Conservation (phyloP, 2,329 filamentous ascomycete genomes). For the Aphanocladium album region DNA sequence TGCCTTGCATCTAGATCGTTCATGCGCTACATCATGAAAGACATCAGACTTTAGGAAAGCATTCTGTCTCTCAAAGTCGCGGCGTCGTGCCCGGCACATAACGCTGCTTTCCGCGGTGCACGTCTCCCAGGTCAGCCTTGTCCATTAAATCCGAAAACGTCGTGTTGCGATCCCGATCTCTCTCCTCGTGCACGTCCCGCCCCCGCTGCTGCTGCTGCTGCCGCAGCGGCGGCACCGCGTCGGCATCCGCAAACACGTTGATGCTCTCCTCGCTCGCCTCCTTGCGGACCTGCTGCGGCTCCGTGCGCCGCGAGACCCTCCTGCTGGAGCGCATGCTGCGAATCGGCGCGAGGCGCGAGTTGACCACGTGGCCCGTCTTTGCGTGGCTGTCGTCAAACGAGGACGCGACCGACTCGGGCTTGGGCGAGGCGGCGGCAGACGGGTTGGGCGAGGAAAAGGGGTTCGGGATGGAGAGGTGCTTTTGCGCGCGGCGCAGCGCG, state of each 20-base stretch:
- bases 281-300: background rate
- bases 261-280: background rate
- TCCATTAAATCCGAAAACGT: constrained; percentile 53
- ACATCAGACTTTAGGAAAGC: no score
- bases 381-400: background rate
- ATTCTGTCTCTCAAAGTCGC: constrained; percentile 20
- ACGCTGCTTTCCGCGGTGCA: constrained; percentile 35
- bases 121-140: constrained; percentile 37
- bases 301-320: constrained; percentile 9
- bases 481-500: constrained; percentile 8
- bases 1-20: background rate
- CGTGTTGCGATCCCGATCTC: constrained; percentile 27
- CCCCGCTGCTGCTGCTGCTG: background rate
- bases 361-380: constrained; percentile 12
- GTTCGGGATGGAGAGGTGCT: constrained; percentile 30
- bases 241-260: constrained; percentile 1
- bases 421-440: constrained; percentile 19
- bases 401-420: constrained; percentile 5
- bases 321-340: constrained; percentile 12
- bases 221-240: background rate
- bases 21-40: background rate
- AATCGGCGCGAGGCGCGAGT: constrained; percentile 11
- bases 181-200: background rate
- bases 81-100: constrained; percentile 37
- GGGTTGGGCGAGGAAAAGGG: constrained; percentile 31